phyloP scores from a whole-genome alignment of 1,284 basidiomycete species.

The Microbotryum intermedium region DNA sequence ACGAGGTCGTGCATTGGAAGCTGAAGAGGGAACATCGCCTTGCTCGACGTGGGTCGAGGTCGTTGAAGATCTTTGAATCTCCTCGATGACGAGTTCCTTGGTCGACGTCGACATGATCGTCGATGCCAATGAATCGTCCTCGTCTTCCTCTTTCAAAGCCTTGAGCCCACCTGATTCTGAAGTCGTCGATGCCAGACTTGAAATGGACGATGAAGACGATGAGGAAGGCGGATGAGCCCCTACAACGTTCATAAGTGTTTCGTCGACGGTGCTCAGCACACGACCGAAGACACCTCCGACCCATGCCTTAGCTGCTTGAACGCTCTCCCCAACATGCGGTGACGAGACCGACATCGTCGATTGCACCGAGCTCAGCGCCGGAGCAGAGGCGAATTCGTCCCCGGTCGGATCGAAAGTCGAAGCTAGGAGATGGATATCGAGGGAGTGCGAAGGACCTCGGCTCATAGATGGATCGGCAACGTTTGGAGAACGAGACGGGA shows the following conservation, averaged over 20 bases:
- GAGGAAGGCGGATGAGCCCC: too few species aligned
- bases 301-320: constrained; percentile 26
- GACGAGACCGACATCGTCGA: too few species aligned
- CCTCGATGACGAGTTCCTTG: neutral
- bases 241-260: neutral
- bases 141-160: neutral
- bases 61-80: neutral
- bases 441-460: constrained; percentile 6
- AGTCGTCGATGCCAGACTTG: constrained; percentile 1
- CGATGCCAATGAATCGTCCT: constrained; percentile 5
- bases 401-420: constrained; percentile 15
- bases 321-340: constrained; percentile 7
- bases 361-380: neutral
- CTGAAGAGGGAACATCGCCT: neutral
- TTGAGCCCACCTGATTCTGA: neutral
- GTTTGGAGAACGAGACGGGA: neutral
- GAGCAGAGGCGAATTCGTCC: neutral
- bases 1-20: constrained; percentile 13
- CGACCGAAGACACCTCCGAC: constrained; percentile 21
- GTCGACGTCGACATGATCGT: constrained; percentile 7
- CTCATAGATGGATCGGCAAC: constrained; percentile 6
- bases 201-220: neutral
- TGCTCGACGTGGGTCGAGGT: neutral
- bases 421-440: constrained; percentile 22
- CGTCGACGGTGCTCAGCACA: constrained; percentile 12